Percentiles rank a stretch among this genome's conserved stretches.
Conservation (phyloP, 2,329 filamentous ascomycete genomes). For the Penicillium sp. region DNA sequence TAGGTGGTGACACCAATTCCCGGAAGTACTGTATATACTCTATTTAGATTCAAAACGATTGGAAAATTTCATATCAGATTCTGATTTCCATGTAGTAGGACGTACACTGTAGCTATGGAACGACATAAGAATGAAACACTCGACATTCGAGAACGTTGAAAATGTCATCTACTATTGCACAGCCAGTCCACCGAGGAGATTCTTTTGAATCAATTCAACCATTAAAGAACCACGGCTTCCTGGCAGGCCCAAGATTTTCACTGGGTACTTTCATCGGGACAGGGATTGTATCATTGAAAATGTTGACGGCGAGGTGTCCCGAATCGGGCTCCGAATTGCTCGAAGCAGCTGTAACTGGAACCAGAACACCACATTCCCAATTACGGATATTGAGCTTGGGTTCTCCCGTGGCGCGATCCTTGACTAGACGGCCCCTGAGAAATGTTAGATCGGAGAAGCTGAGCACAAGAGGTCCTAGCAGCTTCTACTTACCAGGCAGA, state of each 20-base stretch:
- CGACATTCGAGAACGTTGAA: too few species aligned
- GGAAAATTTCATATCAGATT: too few species aligned
- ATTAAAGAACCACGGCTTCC: slow-evolving; percentile 19
- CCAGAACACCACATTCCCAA: slow-evolving; percentile 91
- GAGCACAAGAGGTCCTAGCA: background rate
- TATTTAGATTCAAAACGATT: too few species aligned
- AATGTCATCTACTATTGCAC: too few species aligned
- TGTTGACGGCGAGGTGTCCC: slow-evolving; percentile 17
- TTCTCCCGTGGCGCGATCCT: slow-evolving; percentile 67
- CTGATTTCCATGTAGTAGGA: too few species aligned
- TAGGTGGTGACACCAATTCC: too few species aligned
- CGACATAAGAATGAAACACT: too few species aligned
- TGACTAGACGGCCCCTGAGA: slow-evolving; percentile 74
- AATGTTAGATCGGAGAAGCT: background rate
- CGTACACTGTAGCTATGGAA: too few species aligned
- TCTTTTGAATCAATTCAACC: too few species aligned
- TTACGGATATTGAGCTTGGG: slow-evolving; percentile 84
- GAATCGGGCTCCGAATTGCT: background rate
- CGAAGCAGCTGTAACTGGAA: slow-evolving; percentile 59
- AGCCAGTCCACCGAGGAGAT: too few species aligned
- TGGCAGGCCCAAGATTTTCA: background rate
- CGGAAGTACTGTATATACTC: too few species aligned
- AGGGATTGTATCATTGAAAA: slow-evolving; percentile 46
- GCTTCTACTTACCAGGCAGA: slow-evolving; percentile 76
- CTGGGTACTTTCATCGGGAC: slow-evolving; percentile 51